Evolutionary conservation across 345 rosid genomes (phyloP), one percentile per base, ranked within the genome.

Genomic region (Cardamine resedifolia): DNA sequence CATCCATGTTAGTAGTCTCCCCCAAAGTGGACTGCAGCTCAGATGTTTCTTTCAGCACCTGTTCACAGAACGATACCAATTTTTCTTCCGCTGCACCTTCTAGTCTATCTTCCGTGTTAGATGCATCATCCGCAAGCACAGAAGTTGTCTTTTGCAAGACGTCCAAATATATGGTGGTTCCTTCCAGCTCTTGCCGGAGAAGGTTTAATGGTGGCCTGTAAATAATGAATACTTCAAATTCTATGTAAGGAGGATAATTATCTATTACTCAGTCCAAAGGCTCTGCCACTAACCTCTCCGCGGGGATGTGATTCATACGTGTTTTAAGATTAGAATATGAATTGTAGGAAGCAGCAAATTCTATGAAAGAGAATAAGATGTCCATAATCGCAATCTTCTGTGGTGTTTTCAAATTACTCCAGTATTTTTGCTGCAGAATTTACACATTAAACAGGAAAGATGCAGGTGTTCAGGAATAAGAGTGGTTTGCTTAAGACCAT

Each of bases 381-480:
- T 95, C 99, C 98, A 95, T 91, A 74, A 90, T 75, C 7, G 84
- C 89, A 74, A 88, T 80, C 84, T 95, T 95, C 78, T 91, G 99
- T 6, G 75, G 39, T 30, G 85, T 80, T 86, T 76, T 88, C 88
- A 95, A 73, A 77, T 84, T 91, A 80, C 77, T 83, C 99, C 99
- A 95, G 74, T 91, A 90, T 71, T 90, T 95, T 80, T 83, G 84
- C 99, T 91, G 88, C 87, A 76, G 72, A 48, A 58, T 77, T 68
- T 71, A 64, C 31, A 71, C 31, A 71, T 52, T 24, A 59, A 43
- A 68, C 55, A 49, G 5, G 50, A 56, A 63, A 43, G 49, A 64
- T 28, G 51, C 45, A 53, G 52, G 20, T 14, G 50, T 69, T 69
- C 3, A 75, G 63, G 1, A 10, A 56, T 47, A 53, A 18, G 49